Evolutionary conservation across 306 rosid genomes (phyloP).

Genomic region (Citrullus amarus): DNA sequence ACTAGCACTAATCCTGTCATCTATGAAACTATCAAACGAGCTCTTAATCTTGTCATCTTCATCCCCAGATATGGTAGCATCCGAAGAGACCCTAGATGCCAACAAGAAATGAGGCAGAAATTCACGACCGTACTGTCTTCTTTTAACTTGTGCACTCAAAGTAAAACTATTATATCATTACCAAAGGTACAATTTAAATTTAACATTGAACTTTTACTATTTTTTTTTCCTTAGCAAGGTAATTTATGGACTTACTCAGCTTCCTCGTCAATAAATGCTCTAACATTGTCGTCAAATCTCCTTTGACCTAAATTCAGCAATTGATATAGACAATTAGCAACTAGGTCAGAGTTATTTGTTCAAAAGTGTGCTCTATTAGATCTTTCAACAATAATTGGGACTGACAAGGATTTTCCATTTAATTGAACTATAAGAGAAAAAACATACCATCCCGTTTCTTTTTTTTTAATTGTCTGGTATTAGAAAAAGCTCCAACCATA

Average conservation of each 20-base stretch:
- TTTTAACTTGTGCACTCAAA: not conserved
- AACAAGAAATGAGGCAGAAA: slow-evolving; percentile 2
- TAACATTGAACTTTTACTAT: not conserved
- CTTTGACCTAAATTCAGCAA: slow-evolving; percentile 44
- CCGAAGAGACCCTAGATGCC: slow-evolving; percentile 52
- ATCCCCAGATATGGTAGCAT: slow-evolving; percentile 45
- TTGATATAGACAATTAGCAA: not conserved
- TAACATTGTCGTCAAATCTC: slow-evolving; percentile 29
- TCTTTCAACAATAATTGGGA: not conserved
- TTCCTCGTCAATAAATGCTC: slow-evolving; percentile 77
- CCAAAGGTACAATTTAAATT: not conserved
- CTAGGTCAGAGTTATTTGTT: not conserved
- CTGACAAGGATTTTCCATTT: not conserved
- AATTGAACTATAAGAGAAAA: not conserved
- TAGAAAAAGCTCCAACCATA: slow-evolving; percentile 20
- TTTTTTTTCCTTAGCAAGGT: not conserved
- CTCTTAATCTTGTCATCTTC: slow-evolving; percentile 43
- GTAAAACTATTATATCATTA: not conserved
- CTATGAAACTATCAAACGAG: slow-evolving; percentile 79
- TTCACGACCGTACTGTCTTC: not conserved
- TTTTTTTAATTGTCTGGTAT: slow-evolving; percentile 14
- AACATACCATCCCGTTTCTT: slow-evolving; percentile 38
- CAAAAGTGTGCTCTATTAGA: not conserved
- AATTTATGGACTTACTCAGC: slow-evolving; percentile 64
- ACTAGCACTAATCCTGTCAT: slow-evolving; percentile 59